Evolutionary conservation across 1,284 basidiomycete species (phyloP), one percentile per base, ranked within the genome.

Genomic region (Apiotrichum veenhuisii): DNA sequence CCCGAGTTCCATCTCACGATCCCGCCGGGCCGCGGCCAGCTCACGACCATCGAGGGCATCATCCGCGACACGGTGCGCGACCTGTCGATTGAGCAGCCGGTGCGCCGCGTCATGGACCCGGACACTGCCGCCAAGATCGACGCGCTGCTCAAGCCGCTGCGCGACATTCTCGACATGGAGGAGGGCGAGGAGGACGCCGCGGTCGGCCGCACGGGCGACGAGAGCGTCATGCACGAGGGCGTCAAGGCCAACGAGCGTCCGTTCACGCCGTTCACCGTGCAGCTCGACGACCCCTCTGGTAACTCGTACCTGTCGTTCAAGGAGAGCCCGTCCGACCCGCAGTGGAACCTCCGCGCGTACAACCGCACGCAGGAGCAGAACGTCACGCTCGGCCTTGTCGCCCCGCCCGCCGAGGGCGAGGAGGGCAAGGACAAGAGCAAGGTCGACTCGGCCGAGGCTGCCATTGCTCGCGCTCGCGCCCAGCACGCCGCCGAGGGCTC

Each of bases 31-130:
- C 85, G 90, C 37, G 95, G 95, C 2, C 93, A 97, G 72, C 83
- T 98, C 14, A 98, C 95, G 17, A 99, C 93, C 5, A 83, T 98
- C 54, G 96, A 99, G 76, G 95, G 95, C 44, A 82, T 98, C 64
- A 78, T 99, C 42, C 83, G 87, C 23, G 89, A 96, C 66, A 87
- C 93, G 34, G 79, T 90, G 30, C 79, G 87, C 1, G 96, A 98
- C 80, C 83, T 98, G 38, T 81, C 82, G 63, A 79, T 84, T 55
- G 89, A 92, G 64, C 96, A 98, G 73, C 90, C 92, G 0, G 77
- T 98, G 17, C 84, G 96, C 45, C 84, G 86, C 55, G 84, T 93
- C 63, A 86, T 93, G 73, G 86, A 92, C 65, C 87, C 88, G 43
- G 83, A 82, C 0, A 83, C 85, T 0, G 88, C 88, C 65, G 80